Evolutionary conservation across 345 rosid species (phyloP).

Genomic region (Salix suchowensis): DNA sequence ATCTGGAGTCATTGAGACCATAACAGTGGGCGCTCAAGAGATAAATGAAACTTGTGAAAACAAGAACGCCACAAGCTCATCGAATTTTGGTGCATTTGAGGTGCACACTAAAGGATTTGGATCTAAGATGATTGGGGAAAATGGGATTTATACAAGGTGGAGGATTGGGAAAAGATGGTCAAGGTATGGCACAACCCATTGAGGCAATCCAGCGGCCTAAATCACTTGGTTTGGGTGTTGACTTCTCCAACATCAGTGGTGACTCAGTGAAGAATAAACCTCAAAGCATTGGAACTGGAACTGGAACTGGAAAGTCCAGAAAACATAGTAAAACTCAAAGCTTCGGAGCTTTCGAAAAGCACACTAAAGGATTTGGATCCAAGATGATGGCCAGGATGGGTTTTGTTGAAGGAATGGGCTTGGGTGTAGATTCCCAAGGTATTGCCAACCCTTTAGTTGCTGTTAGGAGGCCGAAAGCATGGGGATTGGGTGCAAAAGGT

Average conservation of each 20-base stretch:
- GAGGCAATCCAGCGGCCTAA: slow-evolving; percentile 75
- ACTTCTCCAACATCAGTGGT: slow-evolving; percentile 25
- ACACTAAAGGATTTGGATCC: slow-evolving; percentile 85
- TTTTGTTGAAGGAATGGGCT: slow-evolving; percentile 72
- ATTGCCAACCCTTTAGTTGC: slow-evolving; percentile 58
- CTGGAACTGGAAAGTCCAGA: neutral
- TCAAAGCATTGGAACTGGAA: slow-evolving; percentile 15
- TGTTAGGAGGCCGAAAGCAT: slow-evolving; percentile 55
- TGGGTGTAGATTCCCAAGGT: slow-evolving; percentile 80
- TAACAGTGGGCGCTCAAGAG: slow-evolving; percentile 22
- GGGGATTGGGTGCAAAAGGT: slow-evolving; percentile 67
- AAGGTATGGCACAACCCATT: slow-evolving; percentile 71
- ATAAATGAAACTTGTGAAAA: slow-evolving; percentile 29
- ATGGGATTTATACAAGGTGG: slow-evolving; percentile 88
- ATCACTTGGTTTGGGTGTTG: slow-evolving; percentile 68
- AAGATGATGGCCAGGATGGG: slow-evolving; percentile 93
- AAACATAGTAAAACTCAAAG: slow-evolving; percentile 2
- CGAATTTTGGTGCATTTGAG: slow-evolving; percentile 69
- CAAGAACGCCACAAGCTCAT: slow-evolving; percentile 27
- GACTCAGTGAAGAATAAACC: slow-evolving; percentile 25
- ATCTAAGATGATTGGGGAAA: slow-evolving; percentile 91
- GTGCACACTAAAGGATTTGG: slow-evolving; percentile 84
- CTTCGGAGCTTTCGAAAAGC: slow-evolving; percentile 70
- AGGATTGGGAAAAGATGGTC: slow-evolving; percentile 80
- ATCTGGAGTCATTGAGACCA: slow-evolving; percentile 42